phyloP scores from a whole-genome alignment of 2,329 filamentous ascomycete genomes.

The Dothideomycetidae sp. region DNA sequence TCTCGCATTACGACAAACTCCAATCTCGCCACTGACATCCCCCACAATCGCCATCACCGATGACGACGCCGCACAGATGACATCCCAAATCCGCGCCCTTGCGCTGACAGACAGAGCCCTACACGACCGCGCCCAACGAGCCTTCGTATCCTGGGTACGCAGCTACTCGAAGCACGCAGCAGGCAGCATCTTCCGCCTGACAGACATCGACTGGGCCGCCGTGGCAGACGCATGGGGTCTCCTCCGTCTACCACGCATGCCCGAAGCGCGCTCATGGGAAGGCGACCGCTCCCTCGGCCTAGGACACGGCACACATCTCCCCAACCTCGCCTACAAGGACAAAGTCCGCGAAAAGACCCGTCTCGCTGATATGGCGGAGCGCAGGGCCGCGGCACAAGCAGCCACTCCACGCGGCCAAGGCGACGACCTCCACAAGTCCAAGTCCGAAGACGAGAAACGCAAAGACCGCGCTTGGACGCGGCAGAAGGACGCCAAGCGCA shows the following conservation, averaged over 20 bases:
- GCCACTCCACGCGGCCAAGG: conserved; percentile 18
- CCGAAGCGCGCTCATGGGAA: conserved; percentile 45
- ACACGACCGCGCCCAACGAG: conserved; percentile 78
- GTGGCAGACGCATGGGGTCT: conserved; percentile 75
- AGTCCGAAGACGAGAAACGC: conserved; percentile 19
- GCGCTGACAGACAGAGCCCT: conserved; percentile 49
- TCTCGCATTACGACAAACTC: conserved; percentile 73
- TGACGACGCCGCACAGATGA: conserved; percentile 44
- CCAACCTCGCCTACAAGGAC: conserved; percentile 31
- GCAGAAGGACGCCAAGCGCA: conserved; percentile 24
- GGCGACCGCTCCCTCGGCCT: conserved; percentile 30
- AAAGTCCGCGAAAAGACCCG: conserved; percentile 30
- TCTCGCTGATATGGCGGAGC: conserved; percentile 21
- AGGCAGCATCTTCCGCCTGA: conserved; percentile 72
- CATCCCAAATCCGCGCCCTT: conserved; percentile 46
- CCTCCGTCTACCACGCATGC: conserved; percentile 81
- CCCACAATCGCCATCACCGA: conserved; percentile 40
- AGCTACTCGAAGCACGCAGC: conserved; percentile 86
- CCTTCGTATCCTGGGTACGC: conserved; percentile 85
- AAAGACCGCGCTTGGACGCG: conserved; percentile 25
- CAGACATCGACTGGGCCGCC: conserved; percentile 73
- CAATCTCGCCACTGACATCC: conserved; percentile 46
- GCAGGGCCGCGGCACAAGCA: conserved; percentile 17
- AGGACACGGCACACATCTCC: conserved; percentile 20
- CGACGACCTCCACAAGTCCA: conserved; percentile 16